A percentile compares a stretch with the other conserved stretches of the same genome.
phyloP scores from a whole-genome alignment of 768 basidiomycete genomes.

The Leccinum longicurvipes region DNA sequence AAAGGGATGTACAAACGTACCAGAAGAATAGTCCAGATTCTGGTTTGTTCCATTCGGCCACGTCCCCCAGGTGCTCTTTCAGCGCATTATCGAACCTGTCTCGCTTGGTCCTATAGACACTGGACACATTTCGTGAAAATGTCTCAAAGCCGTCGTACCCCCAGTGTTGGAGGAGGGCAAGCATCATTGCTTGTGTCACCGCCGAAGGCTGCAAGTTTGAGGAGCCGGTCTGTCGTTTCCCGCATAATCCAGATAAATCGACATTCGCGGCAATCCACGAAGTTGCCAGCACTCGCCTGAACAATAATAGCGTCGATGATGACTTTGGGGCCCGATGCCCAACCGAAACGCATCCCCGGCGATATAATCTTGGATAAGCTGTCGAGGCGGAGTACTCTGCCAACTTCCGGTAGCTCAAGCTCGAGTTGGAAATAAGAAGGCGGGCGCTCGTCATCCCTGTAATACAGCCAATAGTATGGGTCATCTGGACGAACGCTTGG shows the following conservation, averaged over 20 bases:
- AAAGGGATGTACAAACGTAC: neutral
- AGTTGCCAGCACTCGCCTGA: conserved; percentile 44
- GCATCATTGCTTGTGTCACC: conserved; percentile 55
- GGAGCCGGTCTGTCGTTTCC: conserved; percentile 48
- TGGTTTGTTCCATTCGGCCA: conserved; percentile 65
- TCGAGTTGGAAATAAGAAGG: conserved; percentile 10
- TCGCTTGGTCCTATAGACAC: conserved; percentile 62
- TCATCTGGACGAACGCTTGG: conserved; percentile 45
- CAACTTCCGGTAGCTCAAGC: neutral
- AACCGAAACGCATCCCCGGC: conserved; percentile 71
- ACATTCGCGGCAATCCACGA: neutral
- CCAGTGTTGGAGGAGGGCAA: conserved; percentile 57
- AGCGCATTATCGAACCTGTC: conserved; percentile 71
- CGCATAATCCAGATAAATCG: neutral
- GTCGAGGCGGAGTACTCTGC: conserved; percentile 70
- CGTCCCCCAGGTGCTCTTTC: conserved; percentile 62
- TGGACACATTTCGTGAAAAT: conserved; percentile 59
- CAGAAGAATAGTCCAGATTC: conserved; percentile 17
- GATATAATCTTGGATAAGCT: conserved; percentile 78
- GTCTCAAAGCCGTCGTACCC: conserved; percentile 68
- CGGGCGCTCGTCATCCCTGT: conserved; percentile 48
- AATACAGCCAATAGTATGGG: conserved; percentile 68
- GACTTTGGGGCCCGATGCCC: conserved; percentile 62
- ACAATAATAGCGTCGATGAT: conserved; percentile 64
- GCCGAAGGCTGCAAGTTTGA: conserved; percentile 62